Base-by-base conservation (phyloP, 371 early-diverging fungal genomes). In the Mucor saturninus region DNA sequence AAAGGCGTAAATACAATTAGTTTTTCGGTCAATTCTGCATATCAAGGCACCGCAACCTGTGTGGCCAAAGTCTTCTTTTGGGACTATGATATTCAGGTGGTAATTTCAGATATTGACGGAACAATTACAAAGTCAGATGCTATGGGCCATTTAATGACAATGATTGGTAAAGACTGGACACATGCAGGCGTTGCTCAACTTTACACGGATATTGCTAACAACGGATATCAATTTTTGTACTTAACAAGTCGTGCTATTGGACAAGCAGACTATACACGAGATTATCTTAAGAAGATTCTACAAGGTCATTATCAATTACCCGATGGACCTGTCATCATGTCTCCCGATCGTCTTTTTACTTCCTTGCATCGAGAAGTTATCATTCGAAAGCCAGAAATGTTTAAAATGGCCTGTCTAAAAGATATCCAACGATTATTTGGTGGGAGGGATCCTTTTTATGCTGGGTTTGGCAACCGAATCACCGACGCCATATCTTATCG, bases 101-200 rank as follows among this genome's bases (percentile, higher is more conserved):
- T 99, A 28, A 94, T 99, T 52, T 96, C 96, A 0, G 99, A 99
- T 76, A 95, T 99, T 61, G 99, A 99, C 74, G 99, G 99, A 42
- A 99, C 99, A 1, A 98, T 99, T 60, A 99, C 99, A 30, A 99
- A 99, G 75, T 95, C 96, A 4, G 99, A 99, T 73, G 93, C 95
- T 0, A 79, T 96, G 55, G 99, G 99, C 0, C 99, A 99, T 71
- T 79, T 99, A 13, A 97, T 97, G 74, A 93, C 94, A 30, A 93
- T 97, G 91, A 95, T 98, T 32, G 99, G 99, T 38, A 93, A 90
- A 72, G 99, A 99, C 77, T 99, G 99, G 98, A 99, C 99, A 10
- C 99, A 99, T 71, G 73, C 81, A 7, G 99, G 99, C 15, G 95
- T 99, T 8, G 99, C 99, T 43, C 91, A 92, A 64, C 83, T 99